Evolutionary conservation across 2,329 filamentous ascomycete species (phyloP).

Genomic region (Colletotrichum horii): DNA sequence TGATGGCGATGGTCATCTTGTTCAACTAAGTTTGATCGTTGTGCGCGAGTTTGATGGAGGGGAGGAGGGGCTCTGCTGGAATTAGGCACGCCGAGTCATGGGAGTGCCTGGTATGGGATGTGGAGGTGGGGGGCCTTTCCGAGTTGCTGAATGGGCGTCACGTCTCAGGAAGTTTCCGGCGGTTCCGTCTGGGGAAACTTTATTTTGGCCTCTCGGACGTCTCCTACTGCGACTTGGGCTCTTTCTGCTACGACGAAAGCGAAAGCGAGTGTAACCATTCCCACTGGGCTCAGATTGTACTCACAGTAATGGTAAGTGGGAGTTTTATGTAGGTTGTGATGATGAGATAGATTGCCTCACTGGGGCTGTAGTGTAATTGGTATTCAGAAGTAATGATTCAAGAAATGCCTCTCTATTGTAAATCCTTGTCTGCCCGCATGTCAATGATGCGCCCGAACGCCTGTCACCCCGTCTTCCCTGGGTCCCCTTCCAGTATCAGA

Average conservation of each 20-base stretch:
- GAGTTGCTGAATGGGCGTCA: neutral
- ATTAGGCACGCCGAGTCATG: neutral
- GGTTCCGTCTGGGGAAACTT: neutral
- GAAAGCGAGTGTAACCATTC: neutral
- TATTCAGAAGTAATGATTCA: neutral
- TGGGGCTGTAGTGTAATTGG: neutral
- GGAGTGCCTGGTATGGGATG: neutral
- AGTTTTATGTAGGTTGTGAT: neutral
- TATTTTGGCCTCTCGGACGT: neutral
- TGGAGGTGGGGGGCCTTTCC: neutral
- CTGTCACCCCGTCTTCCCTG: neutral
- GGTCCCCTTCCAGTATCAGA: neutral
- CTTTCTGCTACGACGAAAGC: neutral
- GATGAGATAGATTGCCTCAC: neutral
- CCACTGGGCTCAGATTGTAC: neutral
- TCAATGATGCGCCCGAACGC: neutral
- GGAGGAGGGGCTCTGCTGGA: neutral
- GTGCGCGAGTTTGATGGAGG: neutral
- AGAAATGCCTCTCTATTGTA: neutral
- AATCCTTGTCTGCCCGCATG: neutral
- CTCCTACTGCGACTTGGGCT: neutral
- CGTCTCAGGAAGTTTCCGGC: neutral
- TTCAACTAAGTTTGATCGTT: neutral
- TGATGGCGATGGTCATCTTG: neutral
- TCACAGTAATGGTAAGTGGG: rapidly evolving